Evolutionary conservation across 1,284 basidiomycete genomes (phyloP), one percentile per base, ranked within the genome.

Genomic region (Cryptococcus hybrid): DNA sequence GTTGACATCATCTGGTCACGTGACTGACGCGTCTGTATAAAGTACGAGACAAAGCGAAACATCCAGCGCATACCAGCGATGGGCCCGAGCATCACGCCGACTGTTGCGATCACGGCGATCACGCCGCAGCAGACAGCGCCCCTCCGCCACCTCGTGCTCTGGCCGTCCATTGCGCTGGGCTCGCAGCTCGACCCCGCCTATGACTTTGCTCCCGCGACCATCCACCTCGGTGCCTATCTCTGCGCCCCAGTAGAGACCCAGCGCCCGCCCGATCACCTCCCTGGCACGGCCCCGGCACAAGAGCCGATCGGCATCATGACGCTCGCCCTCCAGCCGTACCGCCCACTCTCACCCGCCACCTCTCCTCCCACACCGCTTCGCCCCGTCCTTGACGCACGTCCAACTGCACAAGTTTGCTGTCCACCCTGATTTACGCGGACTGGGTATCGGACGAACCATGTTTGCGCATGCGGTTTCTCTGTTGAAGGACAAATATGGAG

Each of bases 371-470:
- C 35, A 13, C 7, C 42, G 42, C 42, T 47, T 8, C 9, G 11
- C 36, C 12, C 7, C 39, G 43, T 18, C 24, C 11, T 8, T 18
- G 5, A 7, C n/a, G 3, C 58, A 63, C 7, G 50, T 60, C 9
- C 69, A 73, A 52, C 60, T 73, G 35, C 66, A 59, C 51, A 71
- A 71, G 52, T 68, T 73, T 49, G 71, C 63, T 8, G 62, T 71
- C 3, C 52, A 56, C 8, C 55, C 57, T 2, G 5, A 12, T 3
- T 48, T 61, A 5, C 71, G 68, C 46, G 68, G 68, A 0, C 38
- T 51, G 8, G 67, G 68, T 0, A 48, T 70, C 0, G 71, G 71
- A 12, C 36, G 59, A 35, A 6, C 13, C 9, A 34, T 73, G 51
- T 45, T 67, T 12, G 24, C 18, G 2, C 39, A 59, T 11, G 57